These are phyloP conservation scores for Nothophaeocryptopus gaeumannii DNA, from an alignment of 2,329 filamentous ascomycete genomes.

Conservation along the genomic window DNA sequence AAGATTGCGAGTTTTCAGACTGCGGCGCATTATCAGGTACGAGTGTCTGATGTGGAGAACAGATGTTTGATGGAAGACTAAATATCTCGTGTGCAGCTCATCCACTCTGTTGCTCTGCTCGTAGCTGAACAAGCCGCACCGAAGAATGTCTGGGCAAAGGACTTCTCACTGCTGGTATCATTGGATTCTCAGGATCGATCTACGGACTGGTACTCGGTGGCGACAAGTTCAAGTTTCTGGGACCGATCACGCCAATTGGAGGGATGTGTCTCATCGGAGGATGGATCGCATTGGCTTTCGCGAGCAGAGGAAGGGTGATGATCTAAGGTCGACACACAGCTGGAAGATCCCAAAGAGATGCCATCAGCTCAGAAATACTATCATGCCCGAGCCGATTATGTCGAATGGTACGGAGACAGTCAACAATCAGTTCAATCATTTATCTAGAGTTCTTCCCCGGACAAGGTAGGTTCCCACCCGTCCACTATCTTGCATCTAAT, in stretches of 20 bases:
- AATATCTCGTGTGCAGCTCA: conserved; percentile 45
- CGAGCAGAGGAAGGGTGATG: conserved; percentile 32
- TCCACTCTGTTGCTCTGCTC: conserved; percentile 61
- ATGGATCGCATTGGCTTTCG: conserved; percentile 54
- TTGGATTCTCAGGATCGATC: conserved; percentile 64
- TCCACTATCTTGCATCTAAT: no score
- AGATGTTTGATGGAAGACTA: neutral
- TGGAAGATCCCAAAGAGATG: no score
- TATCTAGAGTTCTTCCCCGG: no score
- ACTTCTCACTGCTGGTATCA: conserved; percentile 64
- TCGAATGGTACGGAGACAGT: no score
- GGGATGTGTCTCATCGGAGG: conserved; percentile 64
- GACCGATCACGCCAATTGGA: conserved; percentile 64
- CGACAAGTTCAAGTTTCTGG: conserved; percentile 57
- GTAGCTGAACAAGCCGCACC: conserved; percentile 53
- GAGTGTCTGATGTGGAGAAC: neutral
- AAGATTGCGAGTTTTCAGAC: conserved; percentile 61
- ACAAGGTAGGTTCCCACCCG: no score
- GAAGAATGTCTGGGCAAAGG: conserved; percentile 51
- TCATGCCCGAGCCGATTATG: no score
- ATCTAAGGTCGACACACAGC: neutral
- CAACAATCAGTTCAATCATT: no score
- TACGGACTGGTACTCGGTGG: conserved; percentile 64
- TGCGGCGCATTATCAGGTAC: conserved; percentile 66
- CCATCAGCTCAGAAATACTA: no score